A percentile compares a stretch with the other conserved stretches of the same genome.
These are phyloP conservation scores for Botrytis fragariae DNA, from an alignment of 2,329 filamentous ascomycete species.

Conservation along the genomic window DNA sequence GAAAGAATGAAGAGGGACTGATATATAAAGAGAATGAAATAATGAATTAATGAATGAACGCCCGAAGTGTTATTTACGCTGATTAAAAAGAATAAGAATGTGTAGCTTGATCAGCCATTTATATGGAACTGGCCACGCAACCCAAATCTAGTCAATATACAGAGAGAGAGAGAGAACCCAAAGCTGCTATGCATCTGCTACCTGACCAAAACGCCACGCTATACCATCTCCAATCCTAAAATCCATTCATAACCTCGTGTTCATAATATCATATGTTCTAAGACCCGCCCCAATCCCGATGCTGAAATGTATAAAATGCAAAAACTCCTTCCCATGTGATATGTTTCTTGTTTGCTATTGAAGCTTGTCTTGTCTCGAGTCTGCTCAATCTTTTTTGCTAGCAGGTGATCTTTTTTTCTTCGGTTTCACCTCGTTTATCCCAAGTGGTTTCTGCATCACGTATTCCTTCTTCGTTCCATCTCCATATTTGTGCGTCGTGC, in stretches of 20 bases:
- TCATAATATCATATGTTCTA: constrained; percentile 12
- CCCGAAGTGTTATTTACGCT: not conserved
- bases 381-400: not conserved
- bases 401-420: constrained; percentile 43
- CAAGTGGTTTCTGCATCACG: constrained; percentile 5
- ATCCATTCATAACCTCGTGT: constrained; percentile 7
- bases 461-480: constrained; percentile 33
- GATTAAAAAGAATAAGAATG: not conserved
- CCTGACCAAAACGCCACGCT: constrained; percentile 17
- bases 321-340: constrained; percentile 4
- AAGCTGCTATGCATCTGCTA: not conserved
- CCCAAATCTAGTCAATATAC: not conserved
- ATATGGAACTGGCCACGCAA: not conserved
- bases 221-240: constrained; percentile 6
- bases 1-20: not conserved
- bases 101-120: not conserved
- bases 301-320: constrained; percentile 1
- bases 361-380: not conserved
- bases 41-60: not conserved
- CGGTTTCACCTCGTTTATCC: constrained; percentile 19
- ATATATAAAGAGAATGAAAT: not conserved
- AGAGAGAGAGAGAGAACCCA: not conserved
- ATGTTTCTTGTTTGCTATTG: not conserved
- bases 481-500: constrained; percentile 46
- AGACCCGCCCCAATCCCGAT: not conserved